A percentile compares a stretch with the other conserved stretches of the same genome.
These are phyloP conservation scores for Terfezia boudieri DNA, from an alignment of 495 filamentous ascomycete genomes.

Conservation along the genomic window DNA sequence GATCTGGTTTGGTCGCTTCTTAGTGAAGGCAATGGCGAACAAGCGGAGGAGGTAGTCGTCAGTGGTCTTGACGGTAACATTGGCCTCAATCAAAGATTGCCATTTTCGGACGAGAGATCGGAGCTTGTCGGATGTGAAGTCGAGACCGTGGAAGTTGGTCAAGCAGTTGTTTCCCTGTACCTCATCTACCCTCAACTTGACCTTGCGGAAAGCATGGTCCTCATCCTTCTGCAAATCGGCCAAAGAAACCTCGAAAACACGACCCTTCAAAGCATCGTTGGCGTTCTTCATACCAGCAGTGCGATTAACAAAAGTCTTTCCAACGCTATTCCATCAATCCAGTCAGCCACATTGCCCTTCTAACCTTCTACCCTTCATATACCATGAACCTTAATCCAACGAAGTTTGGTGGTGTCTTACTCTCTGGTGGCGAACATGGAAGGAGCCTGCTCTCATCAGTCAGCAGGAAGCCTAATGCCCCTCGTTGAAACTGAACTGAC, in stretches of 20 bases:
- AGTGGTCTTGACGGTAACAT: slow-evolving; percentile 97
- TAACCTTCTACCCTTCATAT: slow-evolving; percentile 1
- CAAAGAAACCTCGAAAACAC: slow-evolving; percentile 95
- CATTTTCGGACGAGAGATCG: slow-evolving; percentile 97
- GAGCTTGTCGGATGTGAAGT: slow-evolving; percentile 99
- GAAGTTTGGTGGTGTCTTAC: slow-evolving; percentile 34
- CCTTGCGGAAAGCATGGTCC: slow-evolving; percentile 97
- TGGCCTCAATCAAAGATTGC: slow-evolving; percentile 98
- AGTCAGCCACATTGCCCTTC: background rate
- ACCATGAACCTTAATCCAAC: no score
- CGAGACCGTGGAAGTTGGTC: slow-evolving; percentile 99
- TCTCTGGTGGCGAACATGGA: slow-evolving; percentile 89
- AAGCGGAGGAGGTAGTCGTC: slow-evolving; percentile 97
- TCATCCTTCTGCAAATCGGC: slow-evolving; percentile 98
- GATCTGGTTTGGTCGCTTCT: slow-evolving; percentile 94
- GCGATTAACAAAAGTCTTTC: slow-evolving; percentile 97
- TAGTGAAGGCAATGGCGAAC: slow-evolving; percentile 98
- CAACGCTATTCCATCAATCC: slow-evolving; percentile 39
- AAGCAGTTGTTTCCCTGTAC: slow-evolving; percentile 99
- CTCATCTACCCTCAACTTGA: slow-evolving; percentile 96
- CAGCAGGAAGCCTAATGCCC: background rate
- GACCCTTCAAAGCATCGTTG: slow-evolving; percentile 94
- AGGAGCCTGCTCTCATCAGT: slow-evolving; percentile 35
- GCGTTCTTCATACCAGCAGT: slow-evolving; percentile 99
- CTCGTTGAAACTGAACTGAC: slow-evolving; percentile 23